Base-by-base conservation (phyloP, 1,284 basidiomycete species). In the Cryptococcus amylolentus region DNA sequence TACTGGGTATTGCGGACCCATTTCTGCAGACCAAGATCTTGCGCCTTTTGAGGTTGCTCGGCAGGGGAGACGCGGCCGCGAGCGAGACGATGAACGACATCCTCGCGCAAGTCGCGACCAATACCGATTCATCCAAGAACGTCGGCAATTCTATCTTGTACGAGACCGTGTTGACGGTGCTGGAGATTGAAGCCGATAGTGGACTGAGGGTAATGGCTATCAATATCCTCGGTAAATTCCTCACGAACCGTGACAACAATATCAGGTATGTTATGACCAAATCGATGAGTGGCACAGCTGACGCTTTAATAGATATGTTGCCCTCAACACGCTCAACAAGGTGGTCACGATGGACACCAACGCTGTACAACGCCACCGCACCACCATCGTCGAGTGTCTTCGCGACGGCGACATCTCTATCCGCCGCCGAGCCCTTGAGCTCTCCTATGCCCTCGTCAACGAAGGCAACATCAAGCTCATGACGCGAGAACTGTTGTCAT, bases 1-100 rank as follows among this genome's bases (percentile, higher is more conserved):
- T 99, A n/a, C 91, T 91, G 28, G 96, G 96, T 31, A 95, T 98
- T 76, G 98, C 95, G 26, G 96, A 99, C 76, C 96, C 96, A 2
- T 98, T 98, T 83, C 81, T 99, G 14, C 95, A 98, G 79, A 88
- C 95, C 70, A 98, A 98, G 79, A 87, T 97, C 45, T 81, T 99
- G n/a, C 87, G 92, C n/a, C 80, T 99, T 27, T 81, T 99, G 43
- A 85, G 94, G 35, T 73, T 98, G 35, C 84, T 98, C 8, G 96
- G 95, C 7, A 87, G 82, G 67, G 89, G 88, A 1, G 90, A 97
- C 69, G 83, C 81, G 47, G 85, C 87, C 67, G 90, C 95, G 3
- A 95, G 90, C 68, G 95, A 98, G 70, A 84, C 86, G 7, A 98
- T 99, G 94, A 98, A 98, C 75, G 96, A 99, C 77, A 96, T 98